Conservation (phyloP, 2,329 filamentous ascomycete genomes). For the Lojkania enalia region DNA sequence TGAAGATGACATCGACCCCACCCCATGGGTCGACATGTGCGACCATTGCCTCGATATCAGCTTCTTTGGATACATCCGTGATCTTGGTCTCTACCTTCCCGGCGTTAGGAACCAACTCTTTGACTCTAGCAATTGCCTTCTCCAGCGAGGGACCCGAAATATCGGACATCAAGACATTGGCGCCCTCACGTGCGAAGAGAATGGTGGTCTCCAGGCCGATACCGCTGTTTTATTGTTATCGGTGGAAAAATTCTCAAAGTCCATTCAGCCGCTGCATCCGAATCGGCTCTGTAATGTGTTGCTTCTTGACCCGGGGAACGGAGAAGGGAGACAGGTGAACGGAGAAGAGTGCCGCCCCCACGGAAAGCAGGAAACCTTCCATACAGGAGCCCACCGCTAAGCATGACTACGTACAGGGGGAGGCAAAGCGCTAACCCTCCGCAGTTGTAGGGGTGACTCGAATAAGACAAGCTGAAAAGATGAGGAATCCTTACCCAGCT, state of each 20-base stretch:
- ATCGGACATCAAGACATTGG: slow-evolving; percentile 81
- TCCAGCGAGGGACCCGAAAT: slow-evolving; percentile 78
- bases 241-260: background rate
- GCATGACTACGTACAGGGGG: no score
- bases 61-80: slow-evolving; percentile 85
- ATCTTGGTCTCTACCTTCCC: slow-evolving; percentile 64
- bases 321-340: background rate
- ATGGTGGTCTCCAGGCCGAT: slow-evolving; percentile 92
- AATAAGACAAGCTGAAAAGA: slow-evolving; percentile 3
- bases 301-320: no score
- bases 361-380: background rate
- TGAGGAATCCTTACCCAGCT: slow-evolving; percentile 68
- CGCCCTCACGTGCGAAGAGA: slow-evolving; percentile 86
- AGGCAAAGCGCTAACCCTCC: no score
- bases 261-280: no score
- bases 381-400: no score
- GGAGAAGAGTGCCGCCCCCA: no score
- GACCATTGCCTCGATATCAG: slow-evolving; percentile 73
- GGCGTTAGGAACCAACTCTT: slow-evolving; percentile 66
- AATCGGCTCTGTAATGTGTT: no score
- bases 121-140: slow-evolving; percentile 74
- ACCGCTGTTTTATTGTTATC: slow-evolving; percentile 60
- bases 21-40: slow-evolving; percentile 80
- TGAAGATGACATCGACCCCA: slow-evolving; percentile 90
- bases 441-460: no score